Evolutionary conservation across 805 yeast genomes (phyloP), one percentile per base, ranked within the genome.

Genomic region (Myxozyma neotropica): DNA sequence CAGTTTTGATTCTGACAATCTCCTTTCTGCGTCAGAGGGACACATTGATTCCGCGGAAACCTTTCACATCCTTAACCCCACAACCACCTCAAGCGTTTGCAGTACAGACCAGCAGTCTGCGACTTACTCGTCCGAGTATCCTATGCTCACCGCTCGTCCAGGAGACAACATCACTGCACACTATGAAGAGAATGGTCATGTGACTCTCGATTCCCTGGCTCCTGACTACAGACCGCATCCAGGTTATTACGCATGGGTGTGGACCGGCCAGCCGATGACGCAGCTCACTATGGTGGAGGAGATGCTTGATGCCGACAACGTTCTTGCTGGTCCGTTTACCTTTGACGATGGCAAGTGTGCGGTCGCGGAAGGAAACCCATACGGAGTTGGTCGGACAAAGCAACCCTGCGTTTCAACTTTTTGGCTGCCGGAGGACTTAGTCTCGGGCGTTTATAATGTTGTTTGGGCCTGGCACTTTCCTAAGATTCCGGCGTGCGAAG

Each of bases 401-500:
- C 53, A 46, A 48, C 60, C 66, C 2, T 65, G 68, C 48, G 53
- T 54, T 7, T 51, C 61, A 5, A 27, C 44, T 12, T 65, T 66
- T 31, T 33, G 44, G 21, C 31, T 63, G 7, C 69, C 68, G 10
- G 43, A 27, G 23, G 55, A 31, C 17, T 29, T 55, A 8, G 54
- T n/a, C 4, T 26, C 60, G 1, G 68, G 69, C 5, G 44, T 53
- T 15, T 63, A 65, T 31, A 55, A 27, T 39, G 7, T 66, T 33
- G 67, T 55, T 6, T 66, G 69, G 68, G 65, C 61, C 1, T 65
- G 68, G 68, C 55, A 66, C 42, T 66, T 66, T 40, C 67, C 68
- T 1, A 66, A 66, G 47, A 63, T 66, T 8, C 61, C 58, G 29
- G 50, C 62, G n/a, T 50, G 59, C 21, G 36, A 38, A 15, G 42